phyloP scores from a whole-genome alignment of 2,329 filamentous ascomycete genomes.

The Penicillium sp. region DNA sequence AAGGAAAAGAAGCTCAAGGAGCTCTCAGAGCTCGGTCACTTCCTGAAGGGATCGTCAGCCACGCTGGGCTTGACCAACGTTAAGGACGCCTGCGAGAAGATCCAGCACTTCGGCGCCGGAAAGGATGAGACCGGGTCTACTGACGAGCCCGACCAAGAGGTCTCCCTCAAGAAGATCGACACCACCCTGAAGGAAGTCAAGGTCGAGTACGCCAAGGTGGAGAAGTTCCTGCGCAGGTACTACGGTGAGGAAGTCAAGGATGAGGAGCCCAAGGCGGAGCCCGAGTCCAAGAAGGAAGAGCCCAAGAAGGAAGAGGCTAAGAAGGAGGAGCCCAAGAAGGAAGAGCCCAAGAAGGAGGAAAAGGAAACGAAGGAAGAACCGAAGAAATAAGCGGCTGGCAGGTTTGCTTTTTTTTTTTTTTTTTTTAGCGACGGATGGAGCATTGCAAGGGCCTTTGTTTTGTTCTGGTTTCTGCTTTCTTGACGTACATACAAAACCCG shows the following conservation, averaged over 20 bases:
- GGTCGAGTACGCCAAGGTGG: constrained; percentile 68
- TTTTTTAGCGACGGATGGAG: constrained; percentile 26
- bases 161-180: constrained; percentile 65
- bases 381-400: constrained; percentile 8
- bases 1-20: constrained; percentile 62
- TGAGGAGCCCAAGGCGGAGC: constrained; percentile 5
- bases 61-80: constrained; percentile 88
- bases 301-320: constrained; percentile 4
- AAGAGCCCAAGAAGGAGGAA: constrained; percentile 11
- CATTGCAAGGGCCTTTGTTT: constrained; percentile 22
- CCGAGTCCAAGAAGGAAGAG: constrained; percentile 2
- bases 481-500: constrained; percentile 19
- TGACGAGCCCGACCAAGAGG: constrained; percentile 60
- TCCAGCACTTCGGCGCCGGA: constrained; percentile 82
- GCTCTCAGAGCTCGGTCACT: constrained; percentile 83
- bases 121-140: constrained; percentile 71
- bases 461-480: constrained; percentile 5
- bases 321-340: constrained; percentile 7
- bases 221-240: constrained; percentile 65
- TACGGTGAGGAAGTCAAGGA: constrained; percentile 50
- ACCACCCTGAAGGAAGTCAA: constrained; percentile 67
- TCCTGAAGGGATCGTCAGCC: constrained; percentile 93
- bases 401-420: constrained; percentile 13
- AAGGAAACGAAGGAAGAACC: constrained; percentile 7
- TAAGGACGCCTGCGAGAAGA: constrained; percentile 90